These are phyloP conservation scores for Candolleomyces aberdarensis DNA, from an alignment of 768 basidiomycete genomes.

Conservation along the genomic window DNA sequence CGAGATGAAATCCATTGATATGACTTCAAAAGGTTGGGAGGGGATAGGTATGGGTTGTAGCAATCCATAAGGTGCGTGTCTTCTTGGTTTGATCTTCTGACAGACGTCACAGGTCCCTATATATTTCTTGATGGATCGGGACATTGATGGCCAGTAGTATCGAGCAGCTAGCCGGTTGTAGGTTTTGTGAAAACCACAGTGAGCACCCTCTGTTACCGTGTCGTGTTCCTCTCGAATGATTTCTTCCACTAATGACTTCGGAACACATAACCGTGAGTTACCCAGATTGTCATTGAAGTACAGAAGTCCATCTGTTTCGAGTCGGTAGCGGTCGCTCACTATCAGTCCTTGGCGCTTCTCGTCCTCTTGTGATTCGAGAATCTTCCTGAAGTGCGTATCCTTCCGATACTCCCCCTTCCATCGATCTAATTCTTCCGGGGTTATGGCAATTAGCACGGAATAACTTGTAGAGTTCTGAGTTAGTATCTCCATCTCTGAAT, in stretches of 20 bases:
- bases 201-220: conserved; percentile 20
- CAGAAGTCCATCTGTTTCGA: conserved; percentile 8
- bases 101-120: conserved; percentile 22
- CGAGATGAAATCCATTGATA: not conserved
- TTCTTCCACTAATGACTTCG: conserved; percentile 7
- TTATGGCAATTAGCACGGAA: too few relatives aligned
- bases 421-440: too few relatives aligned
- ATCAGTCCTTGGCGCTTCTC: not conserved
- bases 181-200: conserved; percentile 24
- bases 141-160: conserved; percentile 33
- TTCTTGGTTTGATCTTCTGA: conserved; percentile 14
- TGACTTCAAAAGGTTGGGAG: not conserved
- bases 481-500: too few relatives aligned
- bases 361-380: not conserved
- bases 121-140: conserved; percentile 17
- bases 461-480: too few relatives aligned
- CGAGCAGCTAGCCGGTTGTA: conserved; percentile 18
- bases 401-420: too few relatives aligned
- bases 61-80: conserved; percentile 25
- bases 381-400: not conserved
- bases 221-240: conserved; percentile 24
- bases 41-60: conserved; percentile 30
- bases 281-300: conserved; percentile 24
- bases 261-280: conserved; percentile 24
- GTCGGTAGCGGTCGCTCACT: not conserved